Base-by-base conservation (phyloP, 2,329 filamentous ascomycete genomes). In the Epichloe baconii region DNA sequence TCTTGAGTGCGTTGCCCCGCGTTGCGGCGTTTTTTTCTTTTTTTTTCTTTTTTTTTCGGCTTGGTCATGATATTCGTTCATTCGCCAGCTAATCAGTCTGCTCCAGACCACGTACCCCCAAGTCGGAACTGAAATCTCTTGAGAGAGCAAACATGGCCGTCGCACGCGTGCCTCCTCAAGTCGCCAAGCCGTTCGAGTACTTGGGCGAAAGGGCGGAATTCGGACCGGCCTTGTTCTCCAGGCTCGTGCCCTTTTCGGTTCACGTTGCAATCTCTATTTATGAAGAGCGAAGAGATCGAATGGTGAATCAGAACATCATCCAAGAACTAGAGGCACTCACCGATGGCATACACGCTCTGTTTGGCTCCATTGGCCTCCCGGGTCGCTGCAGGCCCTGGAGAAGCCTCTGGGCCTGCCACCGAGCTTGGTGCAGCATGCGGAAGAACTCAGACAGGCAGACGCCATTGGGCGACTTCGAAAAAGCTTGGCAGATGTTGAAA, bases 201-300 rank as follows among this genome's bases (percentile, higher is more conserved):
- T 75, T 98, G 4, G 88, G 89, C 2, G 85, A 93, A 12, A 78
- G 83, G 44, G 81, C 81, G 14, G 84, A 90, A 52, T 85, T 96
- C 59, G 91, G 93, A 0, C 82, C 82, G 21, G 86, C 89, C 0
- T 70, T 98, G 0, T 97, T 98, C 64, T 81, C 86, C 2, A 93
- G 91, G 59, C 76, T 98, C 2, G 93, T 98, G 0, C 93, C 93
- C 0, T 97, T 96, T 64, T 89, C 90, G 0, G 93, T 97, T 0
- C 93, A 98, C 62, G 79, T 97, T 47, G 93, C 93, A 7, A 88
- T 90, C 1, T 95, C 88, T 46, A 95, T 97, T 36, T 98, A 98
- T 62, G 89, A 89, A 51, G 90, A 97, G 63, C 80, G 90, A 14
- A 78, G 90, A 52, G 90, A 98, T 65, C 79, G 89, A n/a, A 73